Evolutionary conservation across 2,329 filamentous ascomycete species (phyloP), one percentile per base, ranked within the genome.

Genomic region (Elsinoe fawcettii): DNA sequence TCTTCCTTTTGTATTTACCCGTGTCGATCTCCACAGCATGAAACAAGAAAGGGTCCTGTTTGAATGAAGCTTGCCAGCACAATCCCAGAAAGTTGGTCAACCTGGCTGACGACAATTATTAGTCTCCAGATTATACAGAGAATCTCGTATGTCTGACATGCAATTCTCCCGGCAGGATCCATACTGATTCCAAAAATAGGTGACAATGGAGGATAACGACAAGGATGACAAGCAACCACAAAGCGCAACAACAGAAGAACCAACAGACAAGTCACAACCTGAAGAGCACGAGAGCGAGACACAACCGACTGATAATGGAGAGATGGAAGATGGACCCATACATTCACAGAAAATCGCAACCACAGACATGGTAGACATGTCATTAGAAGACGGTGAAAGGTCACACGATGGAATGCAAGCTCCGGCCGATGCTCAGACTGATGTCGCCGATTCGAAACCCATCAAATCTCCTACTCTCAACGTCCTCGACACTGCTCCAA

Each of bases 131-230:
- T 39, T 14, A 36, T 27, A 39, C 49, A 23, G 49, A 53, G 20
- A 30, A 53, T 39, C 49, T 53, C 49, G 49, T 53, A 53, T 39
- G 49, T 22, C 12, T 51, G 46, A 32, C 30, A 16, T 11, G 2
- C 25, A 32, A 51, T 34, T 51, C 16, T 22, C 34, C 27, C 25
- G 46, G 25, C 25, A 25, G 27, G n/a, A 18, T 20, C 25, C 7
- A 51, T 18, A 53, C 49, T 53, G 16, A 53, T 39, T 25, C n/a
- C 49, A 39, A 37, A 36, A 39, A 27, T 44, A 55, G 53, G 53
- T 55, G 23, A 55, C 53, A 32, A 55, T 55, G 53, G 53, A 43
- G 39, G 53, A 55, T 32, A 36, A 55, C 37, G 39, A 46, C n/a
- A 23, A 43, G 36, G 53, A 55, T 25, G 34, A 44, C 7, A 55